Evolutionary conservation across 2,329 filamentous ascomycete genomes (phyloP).

Genomic region (Colletotrichum lentis): DNA sequence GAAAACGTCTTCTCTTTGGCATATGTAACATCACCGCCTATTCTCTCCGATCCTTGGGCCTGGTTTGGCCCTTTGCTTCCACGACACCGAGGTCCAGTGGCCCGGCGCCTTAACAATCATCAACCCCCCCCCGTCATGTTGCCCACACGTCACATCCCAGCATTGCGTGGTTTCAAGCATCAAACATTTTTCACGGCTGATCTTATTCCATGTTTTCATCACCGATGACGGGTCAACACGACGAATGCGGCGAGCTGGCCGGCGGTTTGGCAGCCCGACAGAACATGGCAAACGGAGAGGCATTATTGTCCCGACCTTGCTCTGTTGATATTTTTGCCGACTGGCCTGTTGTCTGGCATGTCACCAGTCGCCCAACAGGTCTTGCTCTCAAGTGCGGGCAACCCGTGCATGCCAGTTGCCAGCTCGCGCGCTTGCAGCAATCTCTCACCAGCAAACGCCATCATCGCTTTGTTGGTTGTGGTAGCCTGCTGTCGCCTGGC

Average conservation of each 20-base stretch:
- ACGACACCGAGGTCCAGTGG: background rate
- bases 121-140: background rate
- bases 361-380: background rate
- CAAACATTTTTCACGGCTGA: no score
- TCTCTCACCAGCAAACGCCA: conserved; percentile 2
- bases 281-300: background rate
- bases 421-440: background rate
- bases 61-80: background rate
- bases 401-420: no score
- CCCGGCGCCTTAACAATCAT: background rate
- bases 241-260: conserved; percentile 1
- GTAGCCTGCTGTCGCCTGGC: background rate
- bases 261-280: background rate
- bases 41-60: background rate
- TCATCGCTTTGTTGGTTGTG: background rate
- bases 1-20: no score
- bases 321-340: background rate
- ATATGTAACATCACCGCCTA: background rate
- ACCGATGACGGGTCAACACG: background rate
- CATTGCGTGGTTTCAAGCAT: background rate
- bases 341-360: background rate
- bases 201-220: background rate
- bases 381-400: background rate
- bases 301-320: background rate
- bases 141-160: background rate